Evolutionary conservation across 1,284 basidiomycete species (phyloP), one percentile per base, ranked within the genome.

Genomic region (Ganoderma sinense): DNA sequence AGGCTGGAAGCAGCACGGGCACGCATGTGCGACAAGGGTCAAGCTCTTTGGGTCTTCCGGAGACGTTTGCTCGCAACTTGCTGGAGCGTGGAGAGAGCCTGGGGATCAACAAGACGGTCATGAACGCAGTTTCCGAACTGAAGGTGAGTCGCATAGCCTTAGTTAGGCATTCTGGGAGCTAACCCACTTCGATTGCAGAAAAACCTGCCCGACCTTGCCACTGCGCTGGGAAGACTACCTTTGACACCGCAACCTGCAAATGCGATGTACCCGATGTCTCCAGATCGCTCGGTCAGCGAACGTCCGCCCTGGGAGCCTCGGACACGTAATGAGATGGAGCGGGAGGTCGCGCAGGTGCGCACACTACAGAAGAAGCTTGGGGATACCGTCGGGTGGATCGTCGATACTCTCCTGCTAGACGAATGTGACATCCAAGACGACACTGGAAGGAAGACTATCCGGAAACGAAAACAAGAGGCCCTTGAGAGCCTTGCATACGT

Each of bases 191-290:
- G 2, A 45, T 62, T 66, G 6, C 75, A 96, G 95, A 91, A 89
- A 71, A 96, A 94, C 79, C 87, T 96, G 23, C 94, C 95, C 1
- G 95, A 97, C 73, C 77, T 95, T 20, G 84, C 91, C 14, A 86
- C 86, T n/a, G 88, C 89, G 20, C 82, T 94, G n/a, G 85, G 86
- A 45, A 88, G 88, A 36, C 74, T 84, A 1, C 84, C 90, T 20
- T 65, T 74, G 31, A 82, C 88, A 0, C 81, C 80, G 39, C 78
- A 78, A 36, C 79, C 86, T 1, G 80, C 84, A 4, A 82, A 83
- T 67, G 77, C 84, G 5, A 82, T 86, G 2, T 91, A 91, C 76
- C 91, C 91, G 6, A 81, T 94, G 61, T 81, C 84, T n/a, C 89
- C 89, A 60, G 93, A 93, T 69, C 80, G 87, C 43, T 78, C 84